phyloP scores from a whole-genome alignment of 2,329 filamentous ascomycete species.

The Penicillium sp. region DNA sequence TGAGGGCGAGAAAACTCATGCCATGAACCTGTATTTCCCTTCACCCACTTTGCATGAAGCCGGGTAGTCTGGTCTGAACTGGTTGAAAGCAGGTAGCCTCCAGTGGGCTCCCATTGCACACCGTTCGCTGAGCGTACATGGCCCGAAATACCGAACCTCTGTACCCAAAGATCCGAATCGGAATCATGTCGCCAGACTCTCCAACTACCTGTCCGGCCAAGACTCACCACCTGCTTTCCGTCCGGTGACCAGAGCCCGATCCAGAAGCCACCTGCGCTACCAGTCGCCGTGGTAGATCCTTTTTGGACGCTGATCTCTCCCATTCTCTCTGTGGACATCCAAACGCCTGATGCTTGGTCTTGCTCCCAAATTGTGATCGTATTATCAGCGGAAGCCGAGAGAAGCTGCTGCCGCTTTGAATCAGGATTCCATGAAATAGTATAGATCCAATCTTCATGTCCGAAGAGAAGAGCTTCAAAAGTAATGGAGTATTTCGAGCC shows the following conservation, averaged over 20 bases:
- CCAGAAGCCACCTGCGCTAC: constrained; percentile 94
- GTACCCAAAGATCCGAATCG: constrained; percentile 61
- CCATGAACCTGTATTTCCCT: constrained; percentile 55
- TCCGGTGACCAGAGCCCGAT: constrained; percentile 82
- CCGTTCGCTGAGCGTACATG: constrained; percentile 75
- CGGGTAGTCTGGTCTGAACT: constrained; percentile 87
- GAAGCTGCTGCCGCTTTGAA: constrained; percentile 55
- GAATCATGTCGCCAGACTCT: constrained; percentile 65
- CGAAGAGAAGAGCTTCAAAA: constrained; percentile 85
- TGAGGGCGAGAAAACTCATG: constrained; percentile 93
- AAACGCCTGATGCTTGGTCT: constrained; percentile 74
- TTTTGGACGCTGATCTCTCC: constrained; percentile 93
- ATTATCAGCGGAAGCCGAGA: constrained; percentile 90
- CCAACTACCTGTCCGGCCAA: constrained; percentile 91
- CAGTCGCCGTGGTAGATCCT: constrained; percentile 89
- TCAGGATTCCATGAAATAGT: constrained; percentile 64
- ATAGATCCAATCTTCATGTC: constrained; percentile 98
- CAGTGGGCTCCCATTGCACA: constrained; percentile 72
- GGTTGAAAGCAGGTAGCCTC: constrained; percentile 78
- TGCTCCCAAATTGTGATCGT: constrained; percentile 88
- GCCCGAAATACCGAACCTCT: constrained; percentile 68
- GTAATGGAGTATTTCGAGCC: constrained; percentile 66
- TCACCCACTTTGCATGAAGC: constrained; percentile 70
- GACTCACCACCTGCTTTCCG: constrained; percentile 64
- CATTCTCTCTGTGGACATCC: constrained; percentile 75